Conservation (phyloP, 306 rosid genomes). For the Sophora flavescens region DNA sequence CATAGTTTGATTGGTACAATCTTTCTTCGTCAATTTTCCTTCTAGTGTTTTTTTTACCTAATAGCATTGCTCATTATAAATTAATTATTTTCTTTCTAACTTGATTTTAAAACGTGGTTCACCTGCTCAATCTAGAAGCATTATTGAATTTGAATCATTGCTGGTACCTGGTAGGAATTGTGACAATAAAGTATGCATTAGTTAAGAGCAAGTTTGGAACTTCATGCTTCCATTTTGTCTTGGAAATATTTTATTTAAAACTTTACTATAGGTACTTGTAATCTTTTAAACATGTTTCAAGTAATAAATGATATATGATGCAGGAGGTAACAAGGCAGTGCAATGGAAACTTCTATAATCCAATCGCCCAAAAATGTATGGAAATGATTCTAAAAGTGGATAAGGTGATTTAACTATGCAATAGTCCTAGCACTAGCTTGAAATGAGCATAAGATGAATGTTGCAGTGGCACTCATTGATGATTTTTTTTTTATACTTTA, state of each 20-base stretch:
- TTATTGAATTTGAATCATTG: background rate
- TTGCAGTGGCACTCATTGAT: constrained; percentile 31
- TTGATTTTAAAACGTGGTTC: background rate
- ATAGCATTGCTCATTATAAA: too few relatives aligned
- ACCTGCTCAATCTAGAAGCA: background rate
- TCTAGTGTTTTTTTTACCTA: too few relatives aligned
- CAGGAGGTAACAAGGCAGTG: constrained; percentile 58
- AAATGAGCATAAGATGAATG: constrained; percentile 3
- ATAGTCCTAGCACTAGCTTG: background rate
- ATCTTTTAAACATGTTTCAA: background rate
- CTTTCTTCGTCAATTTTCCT: too few relatives aligned
- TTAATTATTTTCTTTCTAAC: background rate
- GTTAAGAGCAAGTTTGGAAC: background rate
- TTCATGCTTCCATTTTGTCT: background rate
- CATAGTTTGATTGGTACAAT: too few relatives aligned
- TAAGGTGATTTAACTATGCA: constrained; percentile 8
- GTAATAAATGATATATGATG: constrained; percentile 26
- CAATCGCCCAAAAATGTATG: constrained; percentile 38
- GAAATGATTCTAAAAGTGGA: constrained; percentile 51
- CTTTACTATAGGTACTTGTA: background rate
- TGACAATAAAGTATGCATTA: background rate
- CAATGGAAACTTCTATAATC: constrained; percentile 54
- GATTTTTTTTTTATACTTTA: constrained; percentile 43
- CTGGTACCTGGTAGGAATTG: background rate
- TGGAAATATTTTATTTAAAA: background rate